Percentiles rank a stretch among this genome's conserved stretches.
These are phyloP conservation scores for Tetrahymena borealis DNA, from an alignment of 73 alveolate species.

Conservation along the genomic window DNA sequence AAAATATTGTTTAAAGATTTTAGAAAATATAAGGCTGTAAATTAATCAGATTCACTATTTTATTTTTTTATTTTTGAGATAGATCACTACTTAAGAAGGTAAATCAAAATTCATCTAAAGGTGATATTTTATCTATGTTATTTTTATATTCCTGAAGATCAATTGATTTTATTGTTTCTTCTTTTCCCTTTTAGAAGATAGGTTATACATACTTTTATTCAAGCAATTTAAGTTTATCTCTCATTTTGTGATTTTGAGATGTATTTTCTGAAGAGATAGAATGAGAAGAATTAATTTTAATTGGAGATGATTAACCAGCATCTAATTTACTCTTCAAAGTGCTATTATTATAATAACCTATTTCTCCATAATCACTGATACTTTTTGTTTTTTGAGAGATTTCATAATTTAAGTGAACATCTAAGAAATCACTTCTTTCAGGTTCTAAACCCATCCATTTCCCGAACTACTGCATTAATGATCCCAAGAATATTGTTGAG, in stretches of 20 bases:
- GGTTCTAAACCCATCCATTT: background rate
- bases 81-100: too few relatives aligned
- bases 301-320: background rate
- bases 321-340: background rate
- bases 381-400: background rate
- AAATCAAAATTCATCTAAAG: background rate
- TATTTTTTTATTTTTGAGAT: too few relatives aligned
- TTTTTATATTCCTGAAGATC: background rate
- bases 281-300: background rate
- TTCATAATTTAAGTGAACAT: background rate
- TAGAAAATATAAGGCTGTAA: too few relatives aligned
- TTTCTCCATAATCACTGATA: background rate
- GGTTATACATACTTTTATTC: background rate
- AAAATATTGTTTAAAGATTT: too few relatives aligned
- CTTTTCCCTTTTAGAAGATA: background rate
- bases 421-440: background rate
- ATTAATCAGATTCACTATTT: too few relatives aligned
- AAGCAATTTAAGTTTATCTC: background rate
- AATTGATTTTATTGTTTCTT: background rate
- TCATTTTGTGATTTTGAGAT: background rate
- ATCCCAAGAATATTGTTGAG: background rate
- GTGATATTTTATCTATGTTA: background rate
- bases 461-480: background rate
- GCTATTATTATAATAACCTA: background rate
- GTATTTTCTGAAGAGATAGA: background rate